A percentile compares a stretch with the other conserved stretches of the same genome.
Evolutionary conservation across 2,329 filamentous ascomycete species (phyloP).

Genomic region (Aspergillus arachidicola): DNA sequence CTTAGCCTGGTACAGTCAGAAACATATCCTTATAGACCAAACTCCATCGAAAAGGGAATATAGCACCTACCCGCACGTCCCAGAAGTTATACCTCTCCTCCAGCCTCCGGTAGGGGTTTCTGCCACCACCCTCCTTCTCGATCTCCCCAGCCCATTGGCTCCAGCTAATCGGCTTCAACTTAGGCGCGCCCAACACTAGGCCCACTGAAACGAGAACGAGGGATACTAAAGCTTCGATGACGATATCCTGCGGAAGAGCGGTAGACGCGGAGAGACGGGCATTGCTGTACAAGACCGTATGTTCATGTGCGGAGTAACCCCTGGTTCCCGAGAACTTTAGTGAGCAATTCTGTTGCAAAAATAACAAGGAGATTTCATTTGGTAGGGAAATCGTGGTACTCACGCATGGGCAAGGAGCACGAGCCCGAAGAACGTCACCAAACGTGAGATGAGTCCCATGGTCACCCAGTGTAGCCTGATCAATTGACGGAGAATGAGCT

Average conservation of each 20-base stretch:
- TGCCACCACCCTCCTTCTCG: constrained; percentile 66
- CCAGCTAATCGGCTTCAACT: constrained; percentile 84
- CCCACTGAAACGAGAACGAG: constrained; percentile 80
- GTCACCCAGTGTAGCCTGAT: constrained; percentile 1
- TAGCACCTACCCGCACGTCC: constrained; percentile 72
- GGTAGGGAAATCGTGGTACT: constrained; percentile 37
- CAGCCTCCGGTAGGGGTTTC: constrained; percentile 77
- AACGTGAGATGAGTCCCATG: constrained; percentile 73
- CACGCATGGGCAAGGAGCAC: constrained; percentile 86
- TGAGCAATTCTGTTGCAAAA: not conserved
- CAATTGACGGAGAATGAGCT: not conserved
- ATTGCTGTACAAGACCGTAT: constrained; percentile 71
- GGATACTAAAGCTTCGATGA: constrained; percentile 79
- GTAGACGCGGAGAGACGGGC: constrained; percentile 48
- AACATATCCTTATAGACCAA: not conserved
- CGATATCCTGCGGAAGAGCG: constrained; percentile 80
- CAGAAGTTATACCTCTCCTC: constrained; percentile 84
- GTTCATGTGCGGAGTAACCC: constrained; percentile 95
- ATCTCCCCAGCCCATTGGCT: constrained; percentile 74
- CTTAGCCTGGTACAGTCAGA: constrained; percentile 50
- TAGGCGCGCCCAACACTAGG: constrained; percentile 75
- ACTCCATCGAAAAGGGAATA: not conserved
- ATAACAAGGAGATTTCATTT: not conserved
- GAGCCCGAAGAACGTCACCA: constrained; percentile 73
- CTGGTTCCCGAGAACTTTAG: constrained; percentile 50